Percentiles rank a stretch among this genome's conserved stretches.
These are phyloP conservation scores for Fusarium denticulatum DNA, from an alignment of 2,329 filamentous ascomycete species.

Conservation along the genomic window DNA sequence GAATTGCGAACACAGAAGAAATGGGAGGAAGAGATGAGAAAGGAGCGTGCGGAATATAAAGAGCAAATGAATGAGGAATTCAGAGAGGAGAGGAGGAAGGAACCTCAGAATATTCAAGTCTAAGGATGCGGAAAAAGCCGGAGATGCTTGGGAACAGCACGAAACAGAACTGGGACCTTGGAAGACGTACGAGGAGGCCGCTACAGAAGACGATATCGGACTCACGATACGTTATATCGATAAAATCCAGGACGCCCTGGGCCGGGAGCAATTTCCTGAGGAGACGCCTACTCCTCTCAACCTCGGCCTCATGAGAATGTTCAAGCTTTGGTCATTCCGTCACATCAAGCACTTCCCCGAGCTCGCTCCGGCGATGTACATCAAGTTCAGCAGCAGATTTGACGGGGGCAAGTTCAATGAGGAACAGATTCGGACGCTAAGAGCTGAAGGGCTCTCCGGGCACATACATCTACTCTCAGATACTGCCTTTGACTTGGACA, in stretches of 20 bases:
- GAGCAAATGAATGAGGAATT: neutral
- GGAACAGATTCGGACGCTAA: neutral
- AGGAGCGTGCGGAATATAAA: neutral
- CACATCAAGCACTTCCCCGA: neutral
- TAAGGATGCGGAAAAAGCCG: rapidly evolving
- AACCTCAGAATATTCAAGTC: neutral
- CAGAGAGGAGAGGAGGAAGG: neutral
- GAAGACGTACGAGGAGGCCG: neutral
- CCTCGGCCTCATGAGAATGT: neutral
- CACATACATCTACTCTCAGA: neutral
- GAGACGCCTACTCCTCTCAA: neutral
- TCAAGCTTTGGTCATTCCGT: neutral
- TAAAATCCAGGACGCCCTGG: neutral
- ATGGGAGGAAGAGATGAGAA: rapidly evolving
- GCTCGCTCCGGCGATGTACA: neutral
- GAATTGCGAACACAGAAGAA: neutral
- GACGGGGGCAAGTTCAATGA: neutral
- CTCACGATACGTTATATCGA: neutral
- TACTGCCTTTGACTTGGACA: rapidly evolving
- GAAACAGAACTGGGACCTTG: neutral
- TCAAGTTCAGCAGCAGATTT: neutral
- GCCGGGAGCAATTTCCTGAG: neutral
- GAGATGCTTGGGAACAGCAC: rapidly evolving
- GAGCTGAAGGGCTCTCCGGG: neutral
- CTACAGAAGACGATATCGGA: neutral